Base-by-base conservation (phyloP, 768 basidiomycete species). In the Vararia minispora region DNA sequence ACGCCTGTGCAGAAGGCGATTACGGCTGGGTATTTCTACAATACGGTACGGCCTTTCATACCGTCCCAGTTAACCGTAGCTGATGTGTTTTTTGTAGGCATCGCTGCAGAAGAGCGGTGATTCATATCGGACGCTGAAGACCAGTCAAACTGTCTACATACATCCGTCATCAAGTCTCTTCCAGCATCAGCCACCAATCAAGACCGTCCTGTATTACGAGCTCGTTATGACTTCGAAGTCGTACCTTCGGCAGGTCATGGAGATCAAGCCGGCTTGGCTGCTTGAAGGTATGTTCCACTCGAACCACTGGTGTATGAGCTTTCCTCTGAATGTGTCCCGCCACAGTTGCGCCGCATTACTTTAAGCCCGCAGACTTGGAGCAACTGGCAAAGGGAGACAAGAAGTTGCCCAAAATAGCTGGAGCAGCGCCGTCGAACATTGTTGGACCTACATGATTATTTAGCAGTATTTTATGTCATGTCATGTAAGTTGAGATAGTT, bases 221-320 rank as follows among this genome's bases (percentile, higher is more conserved):
- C 74, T 99, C 17, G 94, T 99, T 17, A 83, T 94, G 73, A 99
- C 95, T 6, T 82, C 82, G 27, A 97, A 98, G 61, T 97, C 95
- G 23, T 99, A 95, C 54, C 84, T 97, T 74, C 71, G 88, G 70
- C 92, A 97, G 68, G 72, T 91, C 27, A 97, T 98, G 91, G 95
- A 98, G 52, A 97, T 98, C 55, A 97, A 98, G 56, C 87, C 94
- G 4, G 56, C 76, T 18, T 98, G 95, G 95, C 58, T 97, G 23
- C 58, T 95, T 29, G 94, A 97, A 71, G 83, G 86, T 80, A 39
- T 39, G 76, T 64, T 5, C 16, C 1, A n/a, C 34, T 27, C 12
- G n/a, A n/a, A n/a, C 4, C 30, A 6, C 21, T 34, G 5, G 17
- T 35, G 7, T 9, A 12, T 36, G 10, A 18, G n/a, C 22, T 12